These are phyloP conservation scores for Calonectria multiphialidica DNA, from an alignment of 2,329 filamentous ascomycete genomes.

Conservation along the genomic window DNA sequence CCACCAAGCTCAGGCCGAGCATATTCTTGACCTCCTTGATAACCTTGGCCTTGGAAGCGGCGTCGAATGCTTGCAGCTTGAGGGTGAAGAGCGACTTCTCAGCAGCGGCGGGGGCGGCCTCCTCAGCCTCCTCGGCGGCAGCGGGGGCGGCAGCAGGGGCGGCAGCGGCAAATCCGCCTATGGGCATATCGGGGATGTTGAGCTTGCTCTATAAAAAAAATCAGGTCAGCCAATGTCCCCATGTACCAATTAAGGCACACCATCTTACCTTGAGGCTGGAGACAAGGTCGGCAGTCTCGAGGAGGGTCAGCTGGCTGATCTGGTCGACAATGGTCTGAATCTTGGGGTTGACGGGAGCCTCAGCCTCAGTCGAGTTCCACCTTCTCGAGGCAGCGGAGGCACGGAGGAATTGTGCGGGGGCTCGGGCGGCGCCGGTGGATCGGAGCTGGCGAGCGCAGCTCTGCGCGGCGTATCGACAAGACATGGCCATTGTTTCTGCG, in stretches of 20 bases:
- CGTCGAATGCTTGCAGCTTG: slow-evolving; percentile 92
- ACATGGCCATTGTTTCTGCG: slow-evolving; percentile 67
- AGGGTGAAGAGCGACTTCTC: slow-evolving; percentile 98
- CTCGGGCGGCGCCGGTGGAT: slow-evolving; percentile 58
- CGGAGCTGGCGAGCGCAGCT: slow-evolving; percentile 74
- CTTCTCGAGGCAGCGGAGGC: slow-evolving; percentile 70
- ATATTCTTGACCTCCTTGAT: slow-evolving; percentile 99
- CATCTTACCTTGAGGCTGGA: slow-evolving; percentile 87
- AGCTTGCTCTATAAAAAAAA: slow-evolving; percentile 76
- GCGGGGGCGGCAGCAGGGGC: slow-evolving; percentile 71
- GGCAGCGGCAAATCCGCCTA: slow-evolving; percentile 88
- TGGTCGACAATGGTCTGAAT: slow-evolving; percentile 96
- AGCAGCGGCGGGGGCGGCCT: slow-evolving; percentile 87
- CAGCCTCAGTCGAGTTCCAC: slow-evolving; percentile 88
- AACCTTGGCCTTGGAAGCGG: slow-evolving; percentile 93
- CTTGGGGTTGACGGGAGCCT: slow-evolving; percentile 81
- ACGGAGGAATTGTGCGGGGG: slow-evolving; percentile 61
- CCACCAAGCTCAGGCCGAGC: slow-evolving; percentile 94
- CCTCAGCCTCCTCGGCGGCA: slow-evolving; percentile 84
- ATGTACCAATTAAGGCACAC: slow-evolving; percentile 27
- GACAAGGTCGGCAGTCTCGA: slow-evolving; percentile 98
- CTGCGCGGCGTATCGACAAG: slow-evolving; percentile 73
- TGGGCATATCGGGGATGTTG: slow-evolving; percentile 97
- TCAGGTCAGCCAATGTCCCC: slow-evolving; percentile 29
- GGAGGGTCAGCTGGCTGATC: slow-evolving; percentile 96